A percentile compares a stretch with the other conserved stretches of the same genome.
Evolutionary conservation across 306 rosid genomes (phyloP).

Genomic region (Alnus glutinosa): DNA sequence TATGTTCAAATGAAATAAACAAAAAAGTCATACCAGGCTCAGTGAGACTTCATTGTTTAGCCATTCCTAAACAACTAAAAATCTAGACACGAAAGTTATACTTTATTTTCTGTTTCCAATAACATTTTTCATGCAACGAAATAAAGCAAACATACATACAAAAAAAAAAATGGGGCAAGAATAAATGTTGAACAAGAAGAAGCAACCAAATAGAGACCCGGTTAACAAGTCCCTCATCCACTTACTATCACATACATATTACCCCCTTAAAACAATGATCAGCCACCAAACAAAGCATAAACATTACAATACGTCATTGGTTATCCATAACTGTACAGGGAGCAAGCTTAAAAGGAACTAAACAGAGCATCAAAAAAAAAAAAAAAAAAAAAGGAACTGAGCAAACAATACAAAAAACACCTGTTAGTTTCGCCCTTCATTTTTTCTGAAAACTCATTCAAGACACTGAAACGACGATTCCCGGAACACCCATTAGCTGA

Average conservation of each 20-base stretch:
- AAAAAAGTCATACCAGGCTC: too few relatives aligned
- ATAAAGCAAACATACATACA: neutral
- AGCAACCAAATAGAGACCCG: neutral
- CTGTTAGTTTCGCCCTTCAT: slow-evolving; percentile 73
- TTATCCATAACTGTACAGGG: neutral
- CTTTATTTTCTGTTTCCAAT: neutral
- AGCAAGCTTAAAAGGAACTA: slow-evolving; percentile 1
- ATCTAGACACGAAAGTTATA: neutral
- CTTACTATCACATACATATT: neutral
- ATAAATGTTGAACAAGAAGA: neutral
- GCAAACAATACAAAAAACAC: slow-evolving; percentile 35
- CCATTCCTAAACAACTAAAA: too few relatives aligned
- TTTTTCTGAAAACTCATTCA: slow-evolving; percentile 78
- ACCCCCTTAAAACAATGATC: neutral
- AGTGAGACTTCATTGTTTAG: too few relatives aligned
- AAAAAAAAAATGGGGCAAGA: neutral
- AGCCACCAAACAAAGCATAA: neutral
- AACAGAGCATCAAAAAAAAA: too few relatives aligned
- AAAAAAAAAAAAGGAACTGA: too few relatives aligned
- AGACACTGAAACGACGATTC: slow-evolving; percentile 61
- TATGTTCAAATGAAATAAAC: neutral
- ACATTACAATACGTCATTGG: neutral
- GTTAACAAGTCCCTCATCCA: neutral
- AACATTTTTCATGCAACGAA: neutral
- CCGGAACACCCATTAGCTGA: slow-evolving; percentile 36